Base-by-base conservation (phyloP, 2,329 filamentous ascomycete genomes). In the Apiospora rasikravindrae region DNA sequence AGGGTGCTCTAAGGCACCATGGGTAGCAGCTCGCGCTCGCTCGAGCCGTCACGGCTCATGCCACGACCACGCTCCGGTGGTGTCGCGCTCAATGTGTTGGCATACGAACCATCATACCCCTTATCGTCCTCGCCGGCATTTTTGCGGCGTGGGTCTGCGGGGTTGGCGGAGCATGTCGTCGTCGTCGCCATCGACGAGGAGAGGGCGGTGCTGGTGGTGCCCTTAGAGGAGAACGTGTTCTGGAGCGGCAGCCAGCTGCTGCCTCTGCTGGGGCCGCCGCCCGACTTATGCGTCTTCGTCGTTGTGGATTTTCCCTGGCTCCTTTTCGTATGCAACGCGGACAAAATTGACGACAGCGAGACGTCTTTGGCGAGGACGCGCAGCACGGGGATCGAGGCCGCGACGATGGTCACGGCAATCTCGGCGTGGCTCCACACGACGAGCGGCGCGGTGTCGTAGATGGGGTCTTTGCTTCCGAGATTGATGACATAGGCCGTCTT, bases 301-400 rank as follows among this genome's bases (percentile, higher is more conserved):
- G 40, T 2, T 10, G 40, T 11, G 40, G 53, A 37, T 16, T 37
- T 61, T 2, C 16, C 29, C 53, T 61, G 53, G 29, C 16, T 61
- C 10, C 8, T 42, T 16, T 61, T 61, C 7, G 53, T 61, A 1
- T 29, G 53, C 29, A 19, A 6, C 26, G 7, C 22, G 16, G 53
- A 37, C 29, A 29, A 37, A 7, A 33, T 51, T 8, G 24, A 11
- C 64, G 64, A 26, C 16, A 29, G 11, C 24, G 37, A 44, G 10
- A 42, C 80, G 5, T 78, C 76, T 45, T 75, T 76, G 70, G 80
- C 71, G 2, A 80, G 75, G n/a, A 77, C 78, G 1, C 79, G 78
- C 10, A 81, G 71, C n/a, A 81, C 79, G 11, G 80, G 80, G 33
- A 81, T 80, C 4, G 78, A 81, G 49, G 78, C 76, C 7, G 78